Evolutionary conservation across 495 filamentous ascomycete genomes (phyloP), one percentile per base, ranked within the genome.

Genomic region (Neurospora hispaniola): DNA sequence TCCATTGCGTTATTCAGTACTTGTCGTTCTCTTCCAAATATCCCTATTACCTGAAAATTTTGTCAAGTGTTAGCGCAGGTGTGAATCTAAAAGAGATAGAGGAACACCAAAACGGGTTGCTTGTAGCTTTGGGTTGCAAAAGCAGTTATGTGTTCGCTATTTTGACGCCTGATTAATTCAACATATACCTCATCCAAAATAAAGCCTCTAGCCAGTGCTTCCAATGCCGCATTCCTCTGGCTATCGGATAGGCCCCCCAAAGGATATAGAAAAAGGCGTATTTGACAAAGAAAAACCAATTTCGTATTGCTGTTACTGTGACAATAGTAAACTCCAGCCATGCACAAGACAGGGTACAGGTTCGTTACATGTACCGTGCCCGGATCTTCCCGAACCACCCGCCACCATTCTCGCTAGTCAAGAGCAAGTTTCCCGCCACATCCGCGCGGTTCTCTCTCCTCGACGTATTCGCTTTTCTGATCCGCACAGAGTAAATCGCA

Each of bases 271-370:
- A 73, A 40, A 40, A 74, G 40, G 59, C 41, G 72, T 42, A 66
- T 71, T 69, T 8, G 71, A 69, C 69, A 69, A 68, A 66, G 73
- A 71, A 66, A 74, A 70, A 72, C 62, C 69, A 70, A 73, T 77
- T 42, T 72, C 73, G 69, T 75, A 77, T 80, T 78, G 70, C 70
- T 77, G 72, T 69, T 78, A 72, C 73, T 78, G 71, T 74, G 72
- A 77, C 76, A 80, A 77, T 66, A 79, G 78, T 78, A 80, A 81
- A 79, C 76, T 78, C 78, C 75, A 74, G 76, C 78, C 76, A 78
- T 79, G 80, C 79, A 74, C 41, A 72, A 77, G 71, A 79, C 76
- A 76, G 74, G 73, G 72, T 78, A 77, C 73, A 79, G 74, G 75
- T 76, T 81, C 74, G 79, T 81, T 79, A 80, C 69, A 74, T 76